Evolutionary conservation across 2,329 filamentous ascomycete genomes (phyloP), one percentile per base, ranked within the genome.

Genomic region (Cytospora schulzeri): DNA sequence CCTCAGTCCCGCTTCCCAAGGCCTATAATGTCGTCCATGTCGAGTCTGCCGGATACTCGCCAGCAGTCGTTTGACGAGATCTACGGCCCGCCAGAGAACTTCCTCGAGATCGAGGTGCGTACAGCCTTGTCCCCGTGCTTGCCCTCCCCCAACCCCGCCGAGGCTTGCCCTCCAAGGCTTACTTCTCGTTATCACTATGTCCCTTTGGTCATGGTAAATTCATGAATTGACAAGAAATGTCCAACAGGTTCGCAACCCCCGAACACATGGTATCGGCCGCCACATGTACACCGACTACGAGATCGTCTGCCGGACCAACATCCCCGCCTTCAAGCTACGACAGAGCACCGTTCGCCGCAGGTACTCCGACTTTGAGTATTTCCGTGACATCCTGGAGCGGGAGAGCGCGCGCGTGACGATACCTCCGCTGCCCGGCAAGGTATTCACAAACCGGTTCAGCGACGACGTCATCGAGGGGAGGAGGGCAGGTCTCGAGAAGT

Each of bases 281-380:
- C 87, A 88, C 81, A 97, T 97, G 93, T 98, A 98, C 83, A 99
- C 95, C 62, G 95, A 96, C 79, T 99, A 98, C 83, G 93, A 98
- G 79, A 97, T 99, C 75, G 86, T 96, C 72, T 97, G 95, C 82
- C 90, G 91, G 73, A 99, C 95, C 79, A 99, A 99, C 81, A 99
- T 99, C 75, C 95, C 95, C 65, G 93, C 95, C 72, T 99, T 99
- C 86, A 98, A 98, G 82, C 88, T 97, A 72, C 92, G 93, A 70
- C 87, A 91, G 76, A 93, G 89, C 69, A 87, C 88, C 71, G 95
- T 99, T 68, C 92, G 93, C 71, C 89, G 95, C 68, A 92, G 95
- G 60, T 99, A 99, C 83, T 95, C 91, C 64, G 95, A 99, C 78
- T 99, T 99, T 77, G 95, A 99, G 81, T 94, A 97, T 80, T 99